Conservation (phyloP, 1,284 basidiomycete species). For the Boletus sp. region DNA sequence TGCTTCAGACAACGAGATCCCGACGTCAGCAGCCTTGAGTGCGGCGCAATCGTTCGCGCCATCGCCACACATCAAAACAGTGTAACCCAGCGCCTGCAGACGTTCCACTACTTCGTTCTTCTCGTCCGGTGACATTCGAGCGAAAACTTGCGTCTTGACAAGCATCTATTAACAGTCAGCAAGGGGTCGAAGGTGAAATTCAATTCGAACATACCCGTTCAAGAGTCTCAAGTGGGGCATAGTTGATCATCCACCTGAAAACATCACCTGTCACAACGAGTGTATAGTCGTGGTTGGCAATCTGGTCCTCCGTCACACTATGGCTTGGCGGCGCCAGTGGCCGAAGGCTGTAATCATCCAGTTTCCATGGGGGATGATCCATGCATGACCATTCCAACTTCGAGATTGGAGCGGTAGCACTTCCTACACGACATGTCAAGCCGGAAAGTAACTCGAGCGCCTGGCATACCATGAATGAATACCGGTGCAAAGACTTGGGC, state of each 20-base stretch:
- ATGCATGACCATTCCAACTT: conserved; percentile 89
- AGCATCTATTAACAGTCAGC: conserved; percentile 68
- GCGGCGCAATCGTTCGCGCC: conserved; percentile 99
- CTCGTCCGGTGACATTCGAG: conserved; percentile 99
- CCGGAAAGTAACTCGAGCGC: not conserved
- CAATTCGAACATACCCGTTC: conserved; percentile 63
- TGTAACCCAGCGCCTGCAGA: conserved; percentile 90
- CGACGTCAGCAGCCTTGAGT: conserved; percentile 97
- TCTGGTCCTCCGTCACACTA: conserved; percentile 63
- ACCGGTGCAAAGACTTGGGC: conserved; percentile 89
- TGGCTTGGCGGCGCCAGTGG: conserved; percentile 67
- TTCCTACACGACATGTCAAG: conserved; percentile 43
- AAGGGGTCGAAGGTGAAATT: not conserved
- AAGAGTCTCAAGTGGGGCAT: conserved; percentile 89
- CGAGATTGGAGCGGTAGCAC: conserved; percentile 56
- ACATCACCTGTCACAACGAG: conserved; percentile 95
- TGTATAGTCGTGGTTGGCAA: conserved; percentile 84
- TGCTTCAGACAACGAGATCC: conserved; percentile 94
- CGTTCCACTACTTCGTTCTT: conserved; percentile 98
- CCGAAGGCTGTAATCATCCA: conserved; percentile 87
- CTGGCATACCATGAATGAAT: conserved; percentile 66
- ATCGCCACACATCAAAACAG: conserved; percentile 97
- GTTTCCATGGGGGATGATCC: conserved; percentile 82
- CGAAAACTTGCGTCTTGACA: conserved; percentile 96
- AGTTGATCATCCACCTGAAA: conserved; percentile 98